These are phyloP conservation scores for Ustilago sp. DNA, from an alignment of 1,284 basidiomycete genomes.

Conservation along the genomic window DNA sequence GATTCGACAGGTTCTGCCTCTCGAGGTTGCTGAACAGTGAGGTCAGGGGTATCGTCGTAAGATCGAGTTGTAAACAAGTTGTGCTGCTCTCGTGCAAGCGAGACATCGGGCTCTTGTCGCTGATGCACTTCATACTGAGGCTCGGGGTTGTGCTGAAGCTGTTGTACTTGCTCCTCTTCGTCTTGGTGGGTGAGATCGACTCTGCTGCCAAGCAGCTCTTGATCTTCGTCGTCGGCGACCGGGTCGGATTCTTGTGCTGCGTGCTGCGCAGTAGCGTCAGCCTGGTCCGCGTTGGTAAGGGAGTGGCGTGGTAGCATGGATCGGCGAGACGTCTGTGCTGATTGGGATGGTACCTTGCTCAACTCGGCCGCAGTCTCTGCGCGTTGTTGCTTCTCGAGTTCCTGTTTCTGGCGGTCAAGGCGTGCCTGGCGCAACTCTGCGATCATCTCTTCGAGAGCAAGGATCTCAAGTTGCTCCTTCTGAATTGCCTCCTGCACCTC, in stretches of 20 bases:
- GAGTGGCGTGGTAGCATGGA: slow-evolving; percentile 20
- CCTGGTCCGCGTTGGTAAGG: slow-evolving; percentile 6
- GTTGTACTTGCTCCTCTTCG: slow-evolving; percentile 18
- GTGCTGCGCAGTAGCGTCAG: slow-evolving; percentile 10
- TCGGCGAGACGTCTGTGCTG: slow-evolving; percentile 14
- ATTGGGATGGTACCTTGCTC: slow-evolving; percentile 14
- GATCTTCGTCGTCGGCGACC: slow-evolving; percentile 10
- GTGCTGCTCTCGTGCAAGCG: slow-evolving; percentile 7
- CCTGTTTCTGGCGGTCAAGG: slow-evolving; percentile 29
- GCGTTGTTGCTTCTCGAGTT: slow-evolving; percentile 30
- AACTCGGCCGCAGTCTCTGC: slow-evolving; percentile 20
- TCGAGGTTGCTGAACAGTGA: slow-evolving; percentile 27
- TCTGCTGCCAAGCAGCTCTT: slow-evolving; percentile 21
- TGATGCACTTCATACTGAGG: slow-evolving; percentile 2
- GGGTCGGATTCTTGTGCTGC: neutral
- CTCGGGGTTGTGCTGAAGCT: slow-evolving; percentile 7
- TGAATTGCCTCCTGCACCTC: slow-evolving; percentile 51
- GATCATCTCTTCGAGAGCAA: slow-evolving; percentile 66
- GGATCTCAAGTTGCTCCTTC: slow-evolving; percentile 65
- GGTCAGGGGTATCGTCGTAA: slow-evolving; percentile 16
- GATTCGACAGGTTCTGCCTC: slow-evolving; percentile 6
- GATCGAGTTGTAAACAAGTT: slow-evolving; percentile 16
- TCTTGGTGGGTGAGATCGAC: slow-evolving; percentile 15
- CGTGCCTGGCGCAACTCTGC: slow-evolving; percentile 52
- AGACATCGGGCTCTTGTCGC: slow-evolving; percentile 2